Evolutionary conservation across 305 asterid species (phyloP).

Genomic region (Solanum hybrid): DNA sequence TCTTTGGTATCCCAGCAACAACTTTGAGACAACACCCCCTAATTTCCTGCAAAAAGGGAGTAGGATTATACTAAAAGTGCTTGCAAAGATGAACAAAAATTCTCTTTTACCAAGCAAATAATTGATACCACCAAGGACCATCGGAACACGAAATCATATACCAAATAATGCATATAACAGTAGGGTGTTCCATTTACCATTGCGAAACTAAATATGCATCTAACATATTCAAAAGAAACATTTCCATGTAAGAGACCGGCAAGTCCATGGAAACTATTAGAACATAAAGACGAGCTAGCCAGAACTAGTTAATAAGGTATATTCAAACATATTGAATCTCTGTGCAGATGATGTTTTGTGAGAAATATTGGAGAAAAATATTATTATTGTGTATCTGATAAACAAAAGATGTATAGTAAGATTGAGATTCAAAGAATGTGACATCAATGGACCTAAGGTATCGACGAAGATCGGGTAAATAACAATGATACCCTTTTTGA

Average conservation of each 20-base stretch:
- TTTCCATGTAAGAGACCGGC: neutral
- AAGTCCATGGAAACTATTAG: neutral
- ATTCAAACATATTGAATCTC: neutral
- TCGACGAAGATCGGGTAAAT: neutral
- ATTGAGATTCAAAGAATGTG: neutral
- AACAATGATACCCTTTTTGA: neutral
- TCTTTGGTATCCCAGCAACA: slow-evolving; percentile 33
- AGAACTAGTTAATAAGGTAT: neutral
- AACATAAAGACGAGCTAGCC: neutral
- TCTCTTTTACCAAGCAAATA: neutral
- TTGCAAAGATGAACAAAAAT: neutral
- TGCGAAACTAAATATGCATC: neutral
- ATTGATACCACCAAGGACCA: neutral
- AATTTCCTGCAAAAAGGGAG: slow-evolving; percentile 49
- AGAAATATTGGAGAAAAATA: neutral
- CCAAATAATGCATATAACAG: neutral
- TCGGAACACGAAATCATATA: neutral
- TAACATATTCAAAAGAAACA: neutral
- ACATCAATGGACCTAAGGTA: neutral
- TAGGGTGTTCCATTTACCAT: neutral
- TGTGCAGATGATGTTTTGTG: neutral
- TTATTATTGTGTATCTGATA: neutral
- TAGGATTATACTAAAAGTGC: slow-evolving; percentile 2
- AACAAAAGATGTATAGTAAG: neutral
- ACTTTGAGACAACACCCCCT: slow-evolving; percentile 73